These are phyloP conservation scores for Cynanchum wilfordii DNA, from an alignment of 257 asterid species.

Conservation along the genomic window DNA sequence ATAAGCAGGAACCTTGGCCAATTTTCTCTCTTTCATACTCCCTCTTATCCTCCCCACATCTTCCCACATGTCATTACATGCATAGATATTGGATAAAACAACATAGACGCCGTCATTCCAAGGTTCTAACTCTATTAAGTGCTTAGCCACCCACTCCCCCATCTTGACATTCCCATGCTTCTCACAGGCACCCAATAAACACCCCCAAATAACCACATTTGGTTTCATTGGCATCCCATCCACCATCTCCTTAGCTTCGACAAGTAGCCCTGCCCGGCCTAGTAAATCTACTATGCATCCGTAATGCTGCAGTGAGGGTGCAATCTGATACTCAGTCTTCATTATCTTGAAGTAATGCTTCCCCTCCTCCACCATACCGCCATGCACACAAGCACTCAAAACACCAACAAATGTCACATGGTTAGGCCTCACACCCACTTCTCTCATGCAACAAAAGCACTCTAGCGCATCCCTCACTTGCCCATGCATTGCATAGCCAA, in stretches of 20 bases:
- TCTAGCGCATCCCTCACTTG: slow-evolving; percentile 49
- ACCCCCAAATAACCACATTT: slow-evolving; percentile 82
- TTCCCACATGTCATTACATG: slow-evolving; percentile 67
- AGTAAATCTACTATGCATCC: slow-evolving; percentile 93
- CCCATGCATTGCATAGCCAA: slow-evolving; percentile 80
- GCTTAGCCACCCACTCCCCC: slow-evolving; percentile 79
- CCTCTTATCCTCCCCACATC: slow-evolving; percentile 63
- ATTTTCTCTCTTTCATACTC: slow-evolving; percentile 51
- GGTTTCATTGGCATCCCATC: slow-evolving; percentile 82
- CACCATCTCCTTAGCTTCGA: slow-evolving; percentile 63
- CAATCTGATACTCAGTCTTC: slow-evolving; percentile 47
- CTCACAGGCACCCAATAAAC: slow-evolving; percentile 93
- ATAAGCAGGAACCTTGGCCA: slow-evolving; percentile 67
- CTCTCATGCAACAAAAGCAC: slow-evolving; percentile 54
- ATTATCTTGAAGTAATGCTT: slow-evolving; percentile 59
- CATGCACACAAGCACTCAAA: slow-evolving; percentile 89
- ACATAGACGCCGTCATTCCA: slow-evolving; percentile 75
- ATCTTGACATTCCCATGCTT: slow-evolving; percentile 65
- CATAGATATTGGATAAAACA: slow-evolving; percentile 81
- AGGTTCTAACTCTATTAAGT: slow-evolving; percentile 71
- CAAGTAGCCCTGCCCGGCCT: slow-evolving; percentile 74
- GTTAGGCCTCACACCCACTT: slow-evolving; percentile 55
- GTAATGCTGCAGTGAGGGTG: slow-evolving; percentile 59
- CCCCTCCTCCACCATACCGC: slow-evolving; percentile 77
- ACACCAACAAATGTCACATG: slow-evolving; percentile 79